These are phyloP conservation scores for Penicillium odoratum DNA, from an alignment of 495 filamentous ascomycete genomes.

Conservation along the genomic window DNA sequence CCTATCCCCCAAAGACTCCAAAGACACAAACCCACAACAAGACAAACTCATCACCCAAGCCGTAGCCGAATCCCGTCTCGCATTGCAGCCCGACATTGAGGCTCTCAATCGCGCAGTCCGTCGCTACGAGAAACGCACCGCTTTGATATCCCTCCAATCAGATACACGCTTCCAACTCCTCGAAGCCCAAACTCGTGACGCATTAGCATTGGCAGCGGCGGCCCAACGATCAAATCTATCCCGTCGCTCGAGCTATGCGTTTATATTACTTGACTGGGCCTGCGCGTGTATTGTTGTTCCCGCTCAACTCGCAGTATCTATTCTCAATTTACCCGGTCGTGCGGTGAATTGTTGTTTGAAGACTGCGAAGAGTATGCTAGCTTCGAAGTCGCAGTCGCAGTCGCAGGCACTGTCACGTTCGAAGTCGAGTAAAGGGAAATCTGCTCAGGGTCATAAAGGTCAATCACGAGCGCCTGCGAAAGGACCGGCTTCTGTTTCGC, in stretches of 20 bases:
- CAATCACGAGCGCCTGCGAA: slow-evolving; percentile 2
- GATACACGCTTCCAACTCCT: slow-evolving; percentile 71
- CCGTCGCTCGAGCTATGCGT: slow-evolving; percentile 22
- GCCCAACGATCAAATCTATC: slow-evolving; percentile 52
- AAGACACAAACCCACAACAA: slow-evolving; percentile 25
- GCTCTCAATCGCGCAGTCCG: slow-evolving; percentile 86
- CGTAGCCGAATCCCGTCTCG: slow-evolving; percentile 59
- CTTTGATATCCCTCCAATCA: slow-evolving; percentile 67
- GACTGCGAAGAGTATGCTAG: slow-evolving; percentile 15
- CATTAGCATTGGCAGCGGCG: slow-evolving; percentile 74
- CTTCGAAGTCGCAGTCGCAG: no score
- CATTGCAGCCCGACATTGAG: slow-evolving; percentile 79
- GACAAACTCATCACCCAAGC: slow-evolving; percentile 43
- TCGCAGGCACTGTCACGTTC: not conserved
- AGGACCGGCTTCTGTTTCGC: not conserved
- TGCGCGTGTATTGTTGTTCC: slow-evolving; percentile 34
- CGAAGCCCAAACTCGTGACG: slow-evolving; percentile 70
- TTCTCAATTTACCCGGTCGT: slow-evolving; percentile 28
- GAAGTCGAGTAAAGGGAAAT: slow-evolving; percentile 23
- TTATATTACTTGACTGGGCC: slow-evolving; percentile 27
- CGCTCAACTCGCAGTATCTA: slow-evolving; percentile 24
- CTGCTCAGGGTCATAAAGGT: slow-evolving; percentile 5
- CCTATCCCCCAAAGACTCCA: not conserved
- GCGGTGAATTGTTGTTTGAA: slow-evolving; percentile 21
- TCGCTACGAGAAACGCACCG: slow-evolving; percentile 89